phyloP scores from a whole-genome alignment of 768 basidiomycete genomes.

The Xanthoconium stramineum region DNA sequence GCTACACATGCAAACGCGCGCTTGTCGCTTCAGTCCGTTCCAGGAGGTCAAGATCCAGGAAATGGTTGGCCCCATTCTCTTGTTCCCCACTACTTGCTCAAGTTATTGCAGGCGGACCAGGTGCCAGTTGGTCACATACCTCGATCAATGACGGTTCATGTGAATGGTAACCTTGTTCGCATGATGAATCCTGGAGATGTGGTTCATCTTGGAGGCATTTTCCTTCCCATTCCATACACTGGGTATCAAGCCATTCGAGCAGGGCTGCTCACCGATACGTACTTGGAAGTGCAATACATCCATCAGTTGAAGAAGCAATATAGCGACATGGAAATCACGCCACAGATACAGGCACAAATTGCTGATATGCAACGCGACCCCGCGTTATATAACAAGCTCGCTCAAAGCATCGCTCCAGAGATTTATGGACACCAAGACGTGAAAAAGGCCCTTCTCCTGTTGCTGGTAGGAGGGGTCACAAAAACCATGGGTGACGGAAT shows the following conservation, averaged over 20 bases:
- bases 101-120: slow-evolving; percentile 77
- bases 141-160: slow-evolving; percentile 95
- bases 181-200: slow-evolving; percentile 94
- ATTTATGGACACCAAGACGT: slow-evolving; percentile 98
- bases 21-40: slow-evolving; percentile 95
- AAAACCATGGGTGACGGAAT: slow-evolving; percentile 96
- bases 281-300: slow-evolving; percentile 87
- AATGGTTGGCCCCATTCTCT: slow-evolving; percentile 57
- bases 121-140: slow-evolving; percentile 99
- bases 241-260: slow-evolving; percentile 97
- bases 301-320: slow-evolving; percentile 98
- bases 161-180: slow-evolving; percentile 86
- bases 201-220: slow-evolving; percentile 93
- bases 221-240: slow-evolving; percentile 96
- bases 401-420: slow-evolving; percentile 95
- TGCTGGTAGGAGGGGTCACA: slow-evolving; percentile 94
- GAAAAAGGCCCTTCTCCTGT: slow-evolving; percentile 89
- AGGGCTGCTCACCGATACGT: slow-evolving; percentile 95
- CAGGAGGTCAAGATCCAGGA: slow-evolving; percentile 99
- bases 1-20: slow-evolving; percentile 97
- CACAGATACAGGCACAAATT: slow-evolving; percentile 72
- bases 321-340: slow-evolving; percentile 88
- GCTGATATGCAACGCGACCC: slow-evolving; percentile 68
- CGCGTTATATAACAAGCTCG: slow-evolving; percentile 81
- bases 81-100: slow-evolving; percentile 2